These are phyloP conservation scores for Trametes cubensis DNA, from an alignment of 768 basidiomycete species.

Conservation along the genomic window DNA sequence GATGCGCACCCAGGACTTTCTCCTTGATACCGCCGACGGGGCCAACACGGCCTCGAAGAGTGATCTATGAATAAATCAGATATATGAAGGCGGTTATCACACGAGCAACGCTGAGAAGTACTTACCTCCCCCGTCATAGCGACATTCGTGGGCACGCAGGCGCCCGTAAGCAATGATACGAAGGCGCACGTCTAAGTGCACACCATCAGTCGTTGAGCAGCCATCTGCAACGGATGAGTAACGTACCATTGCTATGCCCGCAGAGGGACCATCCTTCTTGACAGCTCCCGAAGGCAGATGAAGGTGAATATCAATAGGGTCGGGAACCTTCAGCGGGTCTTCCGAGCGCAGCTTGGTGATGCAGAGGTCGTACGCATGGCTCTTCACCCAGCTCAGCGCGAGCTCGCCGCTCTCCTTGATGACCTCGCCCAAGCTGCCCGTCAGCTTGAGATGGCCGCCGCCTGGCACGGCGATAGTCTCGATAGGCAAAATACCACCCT, in stretches of 20 bases:
- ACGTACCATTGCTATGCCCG: slow-evolving; percentile 83
- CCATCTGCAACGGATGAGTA: background rate
- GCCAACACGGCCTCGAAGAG: slow-evolving; percentile 77
- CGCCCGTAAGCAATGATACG: slow-evolving; percentile 80
- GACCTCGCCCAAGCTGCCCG: slow-evolving; percentile 86
- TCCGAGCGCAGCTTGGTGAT: slow-evolving; percentile 70
- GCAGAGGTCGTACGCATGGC: slow-evolving; percentile 76
- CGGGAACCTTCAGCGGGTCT: slow-evolving; percentile 75
- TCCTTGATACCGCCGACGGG: slow-evolving; percentile 92
- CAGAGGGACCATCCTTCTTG: slow-evolving; percentile 93
- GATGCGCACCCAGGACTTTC: slow-evolving; percentile 88
- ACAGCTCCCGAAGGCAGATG: slow-evolving; percentile 90
- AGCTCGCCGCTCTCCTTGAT: slow-evolving; percentile 92
- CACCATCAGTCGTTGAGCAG: background rate
- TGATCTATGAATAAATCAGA: too few relatives aligned
- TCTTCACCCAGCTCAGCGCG: slow-evolving; percentile 91
- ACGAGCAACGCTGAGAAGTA: background rate
- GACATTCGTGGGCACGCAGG: slow-evolving; percentile 67
- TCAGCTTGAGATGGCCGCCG: slow-evolving; percentile 69
- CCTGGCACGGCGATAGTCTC: slow-evolving; percentile 84
- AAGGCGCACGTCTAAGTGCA: slow-evolving; percentile 71
- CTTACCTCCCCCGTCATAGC: slow-evolving; percentile 91
- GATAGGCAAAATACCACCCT: slow-evolving; percentile 82
- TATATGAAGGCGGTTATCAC: too few relatives aligned
- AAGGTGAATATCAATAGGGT: slow-evolving; percentile 80